These are phyloP conservation scores for Pythium coloratum DNA, from an alignment of 352 stramenopile genomes.

Conservation along the genomic window DNA sequence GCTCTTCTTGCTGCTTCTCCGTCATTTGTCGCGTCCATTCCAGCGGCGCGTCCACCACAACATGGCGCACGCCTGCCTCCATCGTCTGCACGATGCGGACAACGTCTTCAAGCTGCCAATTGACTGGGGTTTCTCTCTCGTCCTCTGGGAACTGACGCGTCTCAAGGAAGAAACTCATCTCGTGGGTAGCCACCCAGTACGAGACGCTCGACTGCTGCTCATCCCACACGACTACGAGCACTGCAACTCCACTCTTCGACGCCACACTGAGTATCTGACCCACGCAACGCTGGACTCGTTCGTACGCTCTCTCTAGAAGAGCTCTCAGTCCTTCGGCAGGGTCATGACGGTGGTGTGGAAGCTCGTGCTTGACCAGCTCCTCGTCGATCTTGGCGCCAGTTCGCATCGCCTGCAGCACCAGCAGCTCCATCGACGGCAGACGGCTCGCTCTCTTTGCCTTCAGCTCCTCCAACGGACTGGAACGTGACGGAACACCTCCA, in stretches of 20 bases:
- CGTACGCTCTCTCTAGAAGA: conserved; percentile 5
- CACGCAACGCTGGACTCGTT: conserved; percentile 1
- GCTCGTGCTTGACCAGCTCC: conserved; percentile 7
- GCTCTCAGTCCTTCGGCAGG: not conserved
- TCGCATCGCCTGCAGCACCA: conserved; percentile 18
- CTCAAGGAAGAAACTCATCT: conserved; percentile 15
- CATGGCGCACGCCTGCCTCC: not conserved
- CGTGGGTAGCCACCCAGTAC: not conserved
- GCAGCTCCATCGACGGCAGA: conserved; percentile 2
- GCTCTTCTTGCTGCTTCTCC: not conserved
- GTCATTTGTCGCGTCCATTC: not conserved
- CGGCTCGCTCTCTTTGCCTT: not conserved
- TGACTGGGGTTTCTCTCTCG: no score
- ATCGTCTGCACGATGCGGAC: not conserved
- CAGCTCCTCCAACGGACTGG: not conserved
- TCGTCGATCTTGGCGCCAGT: not conserved
- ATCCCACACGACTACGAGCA: conserved; percentile 3
- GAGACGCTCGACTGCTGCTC: not conserved
- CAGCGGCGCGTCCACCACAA: not conserved
- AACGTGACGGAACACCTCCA: not conserved
- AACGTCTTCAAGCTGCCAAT: conserved; percentile 6
- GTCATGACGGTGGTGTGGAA: conserved; percentile 2
- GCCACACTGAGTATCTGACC: not conserved
- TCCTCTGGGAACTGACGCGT: not conserved
- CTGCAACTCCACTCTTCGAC: not conserved